These are phyloP conservation scores for Sutorius eximius DNA, from an alignment of 1,284 basidiomycete genomes.

Conservation along the genomic window DNA sequence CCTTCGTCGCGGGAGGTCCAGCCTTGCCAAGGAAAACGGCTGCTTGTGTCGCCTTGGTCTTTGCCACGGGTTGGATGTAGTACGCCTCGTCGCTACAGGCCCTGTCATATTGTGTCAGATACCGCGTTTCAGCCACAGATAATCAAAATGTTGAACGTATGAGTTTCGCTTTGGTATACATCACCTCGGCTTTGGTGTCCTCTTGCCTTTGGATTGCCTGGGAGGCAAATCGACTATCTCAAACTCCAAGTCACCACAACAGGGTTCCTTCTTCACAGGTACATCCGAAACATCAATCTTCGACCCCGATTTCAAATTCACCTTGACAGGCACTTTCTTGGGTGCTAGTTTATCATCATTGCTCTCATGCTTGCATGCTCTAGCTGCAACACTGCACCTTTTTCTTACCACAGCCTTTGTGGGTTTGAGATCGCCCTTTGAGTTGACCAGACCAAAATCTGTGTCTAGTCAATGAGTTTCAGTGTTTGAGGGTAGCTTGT, in stretches of 20 bases:
- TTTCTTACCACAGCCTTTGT: slow-evolving; percentile 56
- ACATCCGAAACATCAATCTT: slow-evolving; percentile 35
- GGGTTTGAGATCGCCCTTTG: slow-evolving; percentile 77
- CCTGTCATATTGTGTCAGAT: slow-evolving; percentile 26
- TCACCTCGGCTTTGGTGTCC: slow-evolving; percentile 42
- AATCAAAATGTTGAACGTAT: slow-evolving; percentile 33
- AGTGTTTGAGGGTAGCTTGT: slow-evolving; percentile 71
- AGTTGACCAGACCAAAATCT: slow-evolving; percentile 51
- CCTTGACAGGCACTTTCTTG: slow-evolving; percentile 32
- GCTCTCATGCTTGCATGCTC: slow-evolving; percentile 34
- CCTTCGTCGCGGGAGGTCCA: slow-evolving; percentile 34
- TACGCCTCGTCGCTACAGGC: slow-evolving; percentile 37
- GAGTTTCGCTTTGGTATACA: slow-evolving; percentile 52
- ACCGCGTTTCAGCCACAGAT: neutral
- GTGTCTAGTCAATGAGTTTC: slow-evolving; percentile 61
- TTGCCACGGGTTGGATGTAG: slow-evolving; percentile 44
- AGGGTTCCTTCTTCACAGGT: slow-evolving; percentile 25
- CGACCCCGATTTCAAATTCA: slow-evolving; percentile 38
- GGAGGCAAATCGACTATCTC: slow-evolving; percentile 33
- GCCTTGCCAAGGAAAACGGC: slow-evolving; percentile 60
- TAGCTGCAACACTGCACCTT: slow-evolving; percentile 36
- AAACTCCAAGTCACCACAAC: slow-evolving; percentile 39
- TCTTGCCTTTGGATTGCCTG: slow-evolving; percentile 31
- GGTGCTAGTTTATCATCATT: slow-evolving; percentile 33
- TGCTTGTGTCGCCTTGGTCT: slow-evolving; percentile 46